Conservation (phyloP, 768 basidiomycete genomes). For the Suillus discolor region DNA sequence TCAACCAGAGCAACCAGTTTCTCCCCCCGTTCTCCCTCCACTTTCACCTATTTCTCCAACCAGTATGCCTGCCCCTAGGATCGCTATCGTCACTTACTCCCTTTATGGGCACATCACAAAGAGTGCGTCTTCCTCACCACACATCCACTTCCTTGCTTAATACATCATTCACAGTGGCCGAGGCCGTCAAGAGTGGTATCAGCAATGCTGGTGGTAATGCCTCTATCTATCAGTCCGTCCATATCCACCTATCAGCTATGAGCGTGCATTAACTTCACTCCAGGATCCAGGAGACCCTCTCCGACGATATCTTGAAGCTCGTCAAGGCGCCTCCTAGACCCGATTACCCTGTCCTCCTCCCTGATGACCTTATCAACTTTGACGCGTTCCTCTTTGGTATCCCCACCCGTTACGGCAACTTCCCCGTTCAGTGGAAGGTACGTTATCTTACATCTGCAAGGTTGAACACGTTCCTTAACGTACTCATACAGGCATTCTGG, state of each 20-base stretch:
- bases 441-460: conserved; percentile 15
- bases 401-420: conserved; percentile 47
- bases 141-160: neutral
- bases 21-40: conserved; percentile 7
- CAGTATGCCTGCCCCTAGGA: conserved; percentile 32
- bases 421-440: conserved; percentile 60
- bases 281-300: conserved; percentile 83
- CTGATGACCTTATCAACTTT: conserved; percentile 20
- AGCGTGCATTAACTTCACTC: neutral
- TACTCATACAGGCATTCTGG: conserved; percentile 44
- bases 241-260: neutral
- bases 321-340: conserved; percentile 75
- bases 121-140: conserved; percentile 32
- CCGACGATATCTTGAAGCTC: conserved; percentile 64
- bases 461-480: conserved; percentile 21
- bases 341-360: conserved; percentile 53
- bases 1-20: conserved; percentile 10
- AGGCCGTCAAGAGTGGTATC: conserved; percentile 42
- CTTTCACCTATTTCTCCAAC: conserved; percentile 2
- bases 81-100: conserved; percentile 52
- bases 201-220: conserved; percentile 43
- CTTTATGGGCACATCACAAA: conserved; percentile 52
- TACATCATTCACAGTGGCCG: conserved; percentile 28
- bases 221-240: conserved; percentile 49
- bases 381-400: conserved; percentile 48